Evolutionary conservation across 2,329 filamentous ascomycete species (phyloP).

Genomic region (Colletotrichum sp.): DNA sequence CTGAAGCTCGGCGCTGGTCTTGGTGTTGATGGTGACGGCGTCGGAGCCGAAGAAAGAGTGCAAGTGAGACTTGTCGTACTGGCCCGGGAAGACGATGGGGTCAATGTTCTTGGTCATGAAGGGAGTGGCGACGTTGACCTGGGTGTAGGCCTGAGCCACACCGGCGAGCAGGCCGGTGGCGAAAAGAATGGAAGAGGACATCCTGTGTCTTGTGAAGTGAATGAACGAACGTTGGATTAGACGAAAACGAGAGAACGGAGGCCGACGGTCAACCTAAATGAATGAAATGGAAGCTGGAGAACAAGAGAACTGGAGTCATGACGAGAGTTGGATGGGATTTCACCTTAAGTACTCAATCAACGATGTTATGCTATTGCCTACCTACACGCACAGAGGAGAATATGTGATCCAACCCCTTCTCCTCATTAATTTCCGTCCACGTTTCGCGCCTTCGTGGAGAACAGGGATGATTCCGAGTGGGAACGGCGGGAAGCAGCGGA

Average conservation of each 20-base stretch:
- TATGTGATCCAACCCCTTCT: not conserved
- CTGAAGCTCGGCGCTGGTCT: conserved; percentile 40
- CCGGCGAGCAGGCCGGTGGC: conserved; percentile 12
- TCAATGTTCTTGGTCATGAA: conserved; percentile 40
- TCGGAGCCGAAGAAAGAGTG: conserved; percentile 43
- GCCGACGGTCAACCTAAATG: not conserved
- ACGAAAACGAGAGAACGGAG: not conserved
- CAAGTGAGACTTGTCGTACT: conserved; percentile 35
- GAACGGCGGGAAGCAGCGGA: not conserved
- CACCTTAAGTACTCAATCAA: not conserved
- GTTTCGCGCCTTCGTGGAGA: not conserved
- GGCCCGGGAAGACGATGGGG: conserved; percentile 35
- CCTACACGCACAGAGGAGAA: not conserved
- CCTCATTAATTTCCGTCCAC: conserved; percentile 1
- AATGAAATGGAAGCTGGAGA: not conserved
- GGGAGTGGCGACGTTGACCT: conserved; percentile 24
- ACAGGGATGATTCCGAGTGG: not conserved
- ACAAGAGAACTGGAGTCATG: not conserved
- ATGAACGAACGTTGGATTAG: not conserved
- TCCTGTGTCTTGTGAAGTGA: conserved; percentile 18
- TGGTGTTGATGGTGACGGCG: conserved; percentile 33
- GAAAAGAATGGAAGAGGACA: conserved; percentile 20
- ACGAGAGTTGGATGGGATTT: not conserved
- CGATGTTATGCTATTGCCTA: not conserved
- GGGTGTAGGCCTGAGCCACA: conserved; percentile 28